Conservation (phyloP, 352 stramenopile species). For the Phytophthora constricta region DNA sequence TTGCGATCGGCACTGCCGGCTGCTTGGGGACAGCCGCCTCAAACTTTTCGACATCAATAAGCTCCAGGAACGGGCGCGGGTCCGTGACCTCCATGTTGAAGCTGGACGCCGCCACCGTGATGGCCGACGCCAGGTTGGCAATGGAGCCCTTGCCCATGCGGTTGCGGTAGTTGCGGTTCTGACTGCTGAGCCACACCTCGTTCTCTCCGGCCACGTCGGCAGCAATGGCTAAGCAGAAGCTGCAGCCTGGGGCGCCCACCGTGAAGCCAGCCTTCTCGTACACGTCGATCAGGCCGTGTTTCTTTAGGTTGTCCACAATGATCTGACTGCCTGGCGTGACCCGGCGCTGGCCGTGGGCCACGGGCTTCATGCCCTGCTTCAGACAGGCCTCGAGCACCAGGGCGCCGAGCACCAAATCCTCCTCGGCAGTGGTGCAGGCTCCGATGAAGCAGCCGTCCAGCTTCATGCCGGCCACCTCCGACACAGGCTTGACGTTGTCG, state of each 20-base stretch:
- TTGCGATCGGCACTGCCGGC: slow-evolving; percentile 42
- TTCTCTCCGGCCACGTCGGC: slow-evolving; percentile 84
- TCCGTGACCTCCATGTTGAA: slow-evolving; percentile 86
- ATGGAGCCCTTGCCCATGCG: slow-evolving; percentile 87
- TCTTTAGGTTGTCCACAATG: slow-evolving; percentile 84
- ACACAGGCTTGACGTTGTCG: slow-evolving; percentile 80
- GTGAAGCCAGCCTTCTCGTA: slow-evolving; percentile 86
- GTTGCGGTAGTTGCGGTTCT: slow-evolving; percentile 91
- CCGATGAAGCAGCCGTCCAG: slow-evolving; percentile 90
- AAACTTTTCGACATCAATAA: slow-evolving; percentile 80
- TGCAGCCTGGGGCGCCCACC: slow-evolving; percentile 79
- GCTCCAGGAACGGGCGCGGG: slow-evolving; percentile 70
- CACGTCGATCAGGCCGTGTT: slow-evolving; percentile 73
- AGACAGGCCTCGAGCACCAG: slow-evolving; percentile 81
- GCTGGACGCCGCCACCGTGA: slow-evolving; percentile 83
- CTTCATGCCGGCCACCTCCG: slow-evolving; percentile 72
- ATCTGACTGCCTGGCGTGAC: slow-evolving; percentile 82
- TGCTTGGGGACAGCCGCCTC: slow-evolving; percentile 60
- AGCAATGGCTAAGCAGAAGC: slow-evolving; percentile 83
- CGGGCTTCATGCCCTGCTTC: slow-evolving; percentile 69
- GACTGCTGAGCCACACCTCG: slow-evolving; percentile 83
- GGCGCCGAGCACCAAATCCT: slow-evolving; percentile 81
- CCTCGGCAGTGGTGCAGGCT: slow-evolving; percentile 82
- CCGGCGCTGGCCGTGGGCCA: slow-evolving; percentile 65
- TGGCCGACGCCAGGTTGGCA: slow-evolving; percentile 79